Percentiles rank a stretch among this genome's conserved stretches.
Evolutionary conservation across 192 early-diverging fungal genomes (phyloP).

Genomic region (Coemansia sp.): DNA sequence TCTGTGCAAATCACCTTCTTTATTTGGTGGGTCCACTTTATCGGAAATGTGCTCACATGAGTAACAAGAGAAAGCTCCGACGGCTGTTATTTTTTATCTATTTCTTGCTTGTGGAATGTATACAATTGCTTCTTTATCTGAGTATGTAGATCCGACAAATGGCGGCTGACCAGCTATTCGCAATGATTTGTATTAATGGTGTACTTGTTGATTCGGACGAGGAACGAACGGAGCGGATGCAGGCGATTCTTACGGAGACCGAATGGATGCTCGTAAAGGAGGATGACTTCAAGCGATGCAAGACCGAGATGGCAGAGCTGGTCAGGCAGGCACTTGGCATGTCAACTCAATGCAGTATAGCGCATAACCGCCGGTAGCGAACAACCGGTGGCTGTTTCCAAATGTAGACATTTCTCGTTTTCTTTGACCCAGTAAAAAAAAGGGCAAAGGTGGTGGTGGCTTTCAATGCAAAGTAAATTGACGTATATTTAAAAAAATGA

Average conservation of each 20-base stretch:
- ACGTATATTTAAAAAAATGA: background rate
- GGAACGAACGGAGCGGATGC: slow-evolving; percentile 6
- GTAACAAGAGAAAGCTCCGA: slow-evolving; percentile 42
- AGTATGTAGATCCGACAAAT: slow-evolving; percentile 50
- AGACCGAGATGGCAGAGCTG: slow-evolving; percentile 19
- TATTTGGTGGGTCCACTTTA: background rate
- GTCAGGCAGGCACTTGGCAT: slow-evolving; percentile 11
- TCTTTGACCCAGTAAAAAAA: background rate
- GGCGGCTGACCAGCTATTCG: slow-evolving; percentile 49
- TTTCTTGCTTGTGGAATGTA: slow-evolving; percentile 3
- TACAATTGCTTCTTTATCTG: slow-evolving; percentile 8
- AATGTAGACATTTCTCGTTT: background rate
- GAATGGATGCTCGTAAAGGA: slow-evolving; percentile 38
- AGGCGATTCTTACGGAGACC: slow-evolving; percentile 13
- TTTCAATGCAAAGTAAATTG: background rate
- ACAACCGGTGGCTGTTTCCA: background rate
- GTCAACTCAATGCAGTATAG: background rate
- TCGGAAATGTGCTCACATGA: slow-evolving; percentile 3
- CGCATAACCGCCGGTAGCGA: background rate
- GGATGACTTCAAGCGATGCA: slow-evolving; percentile 22
- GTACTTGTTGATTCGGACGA: slow-evolving; percentile 21
- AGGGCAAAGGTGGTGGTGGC: background rate
- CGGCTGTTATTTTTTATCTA: slow-evolving; percentile 7
- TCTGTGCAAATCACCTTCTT: slow-evolving; percentile 2
- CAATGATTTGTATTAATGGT: slow-evolving; percentile 44